A percentile compares a stretch with the other conserved stretches of the same genome.
These are phyloP conservation scores for Agaricales sp. DNA, from an alignment of 1,284 basidiomycete genomes.

Conservation along the genomic window DNA sequence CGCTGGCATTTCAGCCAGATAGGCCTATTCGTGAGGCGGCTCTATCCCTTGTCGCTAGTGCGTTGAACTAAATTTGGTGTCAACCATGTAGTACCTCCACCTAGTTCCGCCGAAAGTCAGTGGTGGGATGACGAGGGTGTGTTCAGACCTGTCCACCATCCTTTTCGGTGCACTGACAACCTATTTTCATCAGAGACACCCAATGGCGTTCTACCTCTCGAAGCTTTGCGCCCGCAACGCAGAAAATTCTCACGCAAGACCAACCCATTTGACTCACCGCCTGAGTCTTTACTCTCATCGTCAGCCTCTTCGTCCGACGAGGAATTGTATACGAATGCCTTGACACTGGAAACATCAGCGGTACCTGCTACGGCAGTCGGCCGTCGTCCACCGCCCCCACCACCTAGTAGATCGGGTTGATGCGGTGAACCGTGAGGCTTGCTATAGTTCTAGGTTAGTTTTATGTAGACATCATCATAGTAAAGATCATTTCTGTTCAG, in stretches of 20 bases:
- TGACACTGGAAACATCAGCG: conserved; percentile 48
- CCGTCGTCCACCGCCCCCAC: conserved; percentile 26
- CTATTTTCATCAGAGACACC: conserved; percentile 37
- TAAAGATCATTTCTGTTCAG: too few species aligned
- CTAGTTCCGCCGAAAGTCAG: conserved; percentile 59
- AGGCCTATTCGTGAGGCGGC: conserved; percentile 20
- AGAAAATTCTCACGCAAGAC: conserved; percentile 19
- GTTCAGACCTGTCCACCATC: conserved; percentile 1
- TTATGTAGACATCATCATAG: too few species aligned
- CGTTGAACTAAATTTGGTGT: not conserved
- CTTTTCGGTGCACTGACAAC: too few species aligned
- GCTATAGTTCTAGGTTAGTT: too few species aligned
- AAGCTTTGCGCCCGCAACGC: conserved; percentile 18
- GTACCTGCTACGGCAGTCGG: conserved; percentile 25
- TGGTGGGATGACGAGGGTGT: conserved; percentile 73
- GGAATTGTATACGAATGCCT: conserved; percentile 64
- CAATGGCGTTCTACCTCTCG: conserved; percentile 48
- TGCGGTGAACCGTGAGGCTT: too few species aligned
- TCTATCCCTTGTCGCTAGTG: conserved; percentile 7
- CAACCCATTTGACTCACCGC: conserved; percentile 65
- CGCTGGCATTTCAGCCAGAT: conserved; percentile 31
- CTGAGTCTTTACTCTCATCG: conserved; percentile 51
- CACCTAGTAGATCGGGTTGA: conserved; percentile 10
- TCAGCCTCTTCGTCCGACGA: conserved; percentile 77
- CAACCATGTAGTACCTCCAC: conserved; percentile 51